These are phyloP conservation scores for Blechomonas ayalai DNA, from an alignment of 208 protist genomes.

Conservation along the genomic window DNA sequence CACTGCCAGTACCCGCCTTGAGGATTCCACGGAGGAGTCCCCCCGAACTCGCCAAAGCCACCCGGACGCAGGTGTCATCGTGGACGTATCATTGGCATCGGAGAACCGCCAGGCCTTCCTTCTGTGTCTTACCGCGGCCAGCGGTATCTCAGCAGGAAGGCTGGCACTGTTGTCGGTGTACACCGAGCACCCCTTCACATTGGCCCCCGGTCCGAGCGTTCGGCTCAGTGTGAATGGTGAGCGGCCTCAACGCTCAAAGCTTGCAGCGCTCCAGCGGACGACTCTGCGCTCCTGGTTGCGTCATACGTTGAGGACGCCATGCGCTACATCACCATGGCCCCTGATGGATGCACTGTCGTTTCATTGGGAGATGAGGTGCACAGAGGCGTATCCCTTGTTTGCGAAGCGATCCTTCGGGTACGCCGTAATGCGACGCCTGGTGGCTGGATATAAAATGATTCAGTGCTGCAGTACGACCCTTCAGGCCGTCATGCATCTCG, in stretches of 20 bases:
- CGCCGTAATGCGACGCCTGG: conserved; percentile 47
- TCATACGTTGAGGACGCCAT: conserved; percentile 12
- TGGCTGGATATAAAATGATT: conserved; percentile 35
- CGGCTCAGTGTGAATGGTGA: too few species aligned
- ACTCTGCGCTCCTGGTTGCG: too few species aligned
- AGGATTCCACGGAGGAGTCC: too few species aligned
- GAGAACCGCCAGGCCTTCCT: conserved; percentile 35
- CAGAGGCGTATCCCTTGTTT: conserved; percentile 24
- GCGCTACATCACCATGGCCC: conserved; percentile 31
- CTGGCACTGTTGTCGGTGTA: conserved; percentile 25
- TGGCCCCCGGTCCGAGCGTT: too few species aligned
- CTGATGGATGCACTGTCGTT: conserved; percentile 39
- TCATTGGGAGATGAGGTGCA: conserved; percentile 41
- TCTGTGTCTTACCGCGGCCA: conserved; percentile 22
- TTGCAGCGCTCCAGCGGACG: too few species aligned
- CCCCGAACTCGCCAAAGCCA: too few species aligned
- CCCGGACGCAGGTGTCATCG: too few species aligned
- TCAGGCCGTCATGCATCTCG: conserved; percentile 32
- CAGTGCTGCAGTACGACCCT: conserved; percentile 29
- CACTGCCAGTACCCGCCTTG: too few species aligned
- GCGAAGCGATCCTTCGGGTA: conserved; percentile 42
- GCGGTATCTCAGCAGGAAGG: conserved; percentile 21
- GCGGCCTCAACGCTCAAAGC: too few species aligned
- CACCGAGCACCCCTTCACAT: conserved; percentile 24
- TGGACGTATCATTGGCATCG: too few species aligned